These are phyloP conservation scores for Casaregolazyma suthepensis DNA, from an alignment of 1,139 yeast species.

Conservation along the genomic window DNA sequence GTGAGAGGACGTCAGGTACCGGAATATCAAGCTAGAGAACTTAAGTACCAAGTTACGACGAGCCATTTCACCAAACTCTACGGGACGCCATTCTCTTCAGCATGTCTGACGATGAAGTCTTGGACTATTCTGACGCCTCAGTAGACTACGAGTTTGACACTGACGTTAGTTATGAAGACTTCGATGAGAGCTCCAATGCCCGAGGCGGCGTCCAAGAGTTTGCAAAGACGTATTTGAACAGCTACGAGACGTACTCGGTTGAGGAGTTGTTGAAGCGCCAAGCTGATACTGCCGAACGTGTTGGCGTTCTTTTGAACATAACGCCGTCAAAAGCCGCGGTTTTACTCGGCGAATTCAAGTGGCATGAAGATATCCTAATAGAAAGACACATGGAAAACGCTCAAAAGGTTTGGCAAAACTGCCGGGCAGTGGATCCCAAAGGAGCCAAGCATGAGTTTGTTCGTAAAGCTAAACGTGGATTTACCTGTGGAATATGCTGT, in stretches of 20 bases:
- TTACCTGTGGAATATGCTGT: slow-evolving; percentile 66
- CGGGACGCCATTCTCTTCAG: too few relatives aligned
- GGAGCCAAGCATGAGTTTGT: slow-evolving; percentile 10
- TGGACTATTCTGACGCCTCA: neutral
- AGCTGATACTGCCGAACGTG: slow-evolving; percentile 25
- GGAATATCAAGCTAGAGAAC: too few relatives aligned
- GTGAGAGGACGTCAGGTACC: too few relatives aligned
- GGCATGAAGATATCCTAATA: slow-evolving; percentile 70
- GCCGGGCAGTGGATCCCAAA: slow-evolving; percentile 41
- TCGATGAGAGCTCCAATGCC: neutral
- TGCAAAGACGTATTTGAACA: neutral
- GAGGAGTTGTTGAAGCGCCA: slow-evolving; percentile 28
- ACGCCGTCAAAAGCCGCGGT: slow-evolving; percentile 42
- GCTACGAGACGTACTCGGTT: slow-evolving; percentile 13
- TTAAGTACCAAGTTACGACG: too few relatives aligned
- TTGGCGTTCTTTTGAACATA: slow-evolving; percentile 33
- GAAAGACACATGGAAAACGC: slow-evolving; percentile 60
- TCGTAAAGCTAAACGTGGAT: slow-evolving; percentile 21
- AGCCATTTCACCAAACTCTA: too few relatives aligned
- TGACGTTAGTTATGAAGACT: neutral
- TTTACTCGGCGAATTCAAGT: slow-evolving; percentile 54
- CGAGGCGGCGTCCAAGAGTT: neutral
- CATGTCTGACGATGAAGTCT: neutral
- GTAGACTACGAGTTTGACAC: neutral
- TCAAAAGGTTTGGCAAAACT: slow-evolving; percentile 38